Percentiles rank a stretch among this genome's conserved stretches.
Conservation (phyloP, 2,329 filamentous ascomycete species). For the Rasamsonia emersonii region DNA sequence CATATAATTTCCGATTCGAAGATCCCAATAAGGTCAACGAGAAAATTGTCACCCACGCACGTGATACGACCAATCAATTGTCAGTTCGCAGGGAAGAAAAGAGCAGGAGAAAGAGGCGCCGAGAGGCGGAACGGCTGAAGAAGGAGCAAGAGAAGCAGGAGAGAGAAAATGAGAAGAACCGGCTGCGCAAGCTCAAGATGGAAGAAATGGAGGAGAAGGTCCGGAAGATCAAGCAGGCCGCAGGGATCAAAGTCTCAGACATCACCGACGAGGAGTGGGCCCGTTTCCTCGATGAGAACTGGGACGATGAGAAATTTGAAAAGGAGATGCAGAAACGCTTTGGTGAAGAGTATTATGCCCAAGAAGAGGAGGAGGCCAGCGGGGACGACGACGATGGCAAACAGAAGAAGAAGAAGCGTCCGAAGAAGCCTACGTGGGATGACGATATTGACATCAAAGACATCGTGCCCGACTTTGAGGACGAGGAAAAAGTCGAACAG, state of each 20-base stretch:
- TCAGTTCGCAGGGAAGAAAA: conserved; percentile 80
- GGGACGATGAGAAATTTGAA: conserved; percentile 86
- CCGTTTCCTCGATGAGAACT: conserved; percentile 75
- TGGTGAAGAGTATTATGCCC: conserved; percentile 81
- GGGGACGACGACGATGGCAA: conserved; percentile 26
- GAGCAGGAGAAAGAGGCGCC: conserved; percentile 64
- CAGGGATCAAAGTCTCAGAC: conserved; percentile 61
- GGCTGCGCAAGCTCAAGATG: conserved; percentile 77
- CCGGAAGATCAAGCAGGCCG: conserved; percentile 78
- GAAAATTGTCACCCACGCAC: conserved; percentile 76
- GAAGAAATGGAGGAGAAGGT: conserved; percentile 86
- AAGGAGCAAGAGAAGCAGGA: conserved; percentile 71
- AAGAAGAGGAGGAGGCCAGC: conserved; percentile 48
- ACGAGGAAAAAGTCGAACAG: conserved; percentile 50
- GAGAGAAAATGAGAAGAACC: conserved; percentile 70
- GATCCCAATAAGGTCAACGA: conserved; percentile 84
- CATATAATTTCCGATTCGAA: conserved; percentile 94
- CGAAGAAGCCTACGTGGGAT: conserved; percentile 85
- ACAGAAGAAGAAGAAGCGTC: conserved; percentile 51
- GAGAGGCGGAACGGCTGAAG: conserved; percentile 67
- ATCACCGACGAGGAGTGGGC: conserved; percentile 73
- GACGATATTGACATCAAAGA: conserved; percentile 97
- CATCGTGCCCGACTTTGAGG: conserved; percentile 76
- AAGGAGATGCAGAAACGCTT: conserved; percentile 81
- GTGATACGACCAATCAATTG: conserved; percentile 71